Base-by-base conservation (phyloP, 1,284 basidiomycete genomes). In the Cryptococcus wingfieldii region DNA sequence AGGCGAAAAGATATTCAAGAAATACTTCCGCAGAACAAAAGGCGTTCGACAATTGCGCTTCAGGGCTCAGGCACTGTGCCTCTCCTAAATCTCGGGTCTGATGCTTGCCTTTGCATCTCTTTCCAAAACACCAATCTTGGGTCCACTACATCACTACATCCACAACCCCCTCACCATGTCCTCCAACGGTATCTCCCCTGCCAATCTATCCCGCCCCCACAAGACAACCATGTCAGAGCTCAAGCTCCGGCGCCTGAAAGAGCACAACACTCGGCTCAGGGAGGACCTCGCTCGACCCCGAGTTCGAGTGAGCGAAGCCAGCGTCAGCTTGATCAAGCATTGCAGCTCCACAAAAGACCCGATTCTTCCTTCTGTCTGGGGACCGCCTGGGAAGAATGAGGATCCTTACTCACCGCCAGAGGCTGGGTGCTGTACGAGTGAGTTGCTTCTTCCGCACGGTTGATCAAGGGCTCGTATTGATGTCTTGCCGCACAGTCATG, bases 221-320 rank as follows among this genome's bases (percentile, higher is more conserved):
- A 72, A 72, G 60, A 70, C 69, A 58, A 73, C 89, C 67, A 95
- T 96, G 92, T 88, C 89, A 56, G 95, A 98, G 84, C 86, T 98
- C 75, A 97, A 96, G 84, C 86, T 96, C 66, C 84, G 94, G 44
- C 82, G 94, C 53, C 80, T 98, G 65, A 84, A 86, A 60, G 95
- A 98, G 80, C 92, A 97, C 79, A 98, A 97, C 75, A 87, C 90
- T 73, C 83, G 94, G 60, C 79, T 98, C 66, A 82, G 87, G 68
- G 95, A 98, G 78, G 95, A 98, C 74, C 79, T 97, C 61, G 85
- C 88, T 50, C 80, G 94, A 63, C 91, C 91, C 23, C 82, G 94
- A 64, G 85, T 95, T 59, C 83, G 87, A 66, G 90, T 98, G 53
- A 94, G 90, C 70, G 89, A 95, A 75, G 94, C 95, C 31, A 18